A percentile compares a stretch with the other conserved stretches of the same genome.
These are phyloP conservation scores for Xanthoconium stramineum DNA, from an alignment of 768 basidiomycete genomes.

Conservation along the genomic window DNA sequence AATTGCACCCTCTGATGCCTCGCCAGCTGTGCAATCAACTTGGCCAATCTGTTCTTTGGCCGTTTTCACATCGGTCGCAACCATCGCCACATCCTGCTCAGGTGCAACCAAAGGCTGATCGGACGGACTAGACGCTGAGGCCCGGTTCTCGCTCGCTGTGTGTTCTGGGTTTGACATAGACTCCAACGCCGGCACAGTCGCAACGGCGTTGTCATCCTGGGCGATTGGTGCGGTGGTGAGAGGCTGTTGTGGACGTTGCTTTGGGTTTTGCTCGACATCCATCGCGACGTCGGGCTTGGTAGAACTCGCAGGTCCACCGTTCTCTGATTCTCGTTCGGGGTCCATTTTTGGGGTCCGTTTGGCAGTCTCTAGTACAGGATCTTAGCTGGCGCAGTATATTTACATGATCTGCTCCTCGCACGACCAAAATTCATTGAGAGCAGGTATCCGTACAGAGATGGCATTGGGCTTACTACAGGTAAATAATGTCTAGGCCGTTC, in stretches of 20 bases:
- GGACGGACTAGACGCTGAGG: conserved; percentile 6
- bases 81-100: conserved; percentile 25
- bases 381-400: no score
- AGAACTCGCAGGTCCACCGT: background rate
- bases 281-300: conserved; percentile 13
- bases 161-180: conserved; percentile 13
- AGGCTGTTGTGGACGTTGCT: conserved; percentile 1
- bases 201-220: conserved; percentile 1
- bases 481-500: no score
- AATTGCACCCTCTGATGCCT: background rate
- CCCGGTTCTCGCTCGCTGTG: background rate
- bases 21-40: conserved; percentile 3
- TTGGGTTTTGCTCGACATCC: conserved; percentile 20
- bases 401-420: no score
- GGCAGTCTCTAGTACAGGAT: no score
- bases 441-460: no score
- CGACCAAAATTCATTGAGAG: no score
- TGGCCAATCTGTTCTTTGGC: conserved; percentile 12
- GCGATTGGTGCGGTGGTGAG: background rate
- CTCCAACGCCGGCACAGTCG: background rate
- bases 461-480: no score
- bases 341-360: conserved; percentile 22
- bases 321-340: conserved; percentile 14
- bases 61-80: conserved; percentile 16
- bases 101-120: conserved; percentile 24